A percentile compares a stretch with the other conserved stretches of the same genome.
These are phyloP conservation scores for Salix brachista DNA, from an alignment of 345 rosid species.

Conservation along the genomic window DNA sequence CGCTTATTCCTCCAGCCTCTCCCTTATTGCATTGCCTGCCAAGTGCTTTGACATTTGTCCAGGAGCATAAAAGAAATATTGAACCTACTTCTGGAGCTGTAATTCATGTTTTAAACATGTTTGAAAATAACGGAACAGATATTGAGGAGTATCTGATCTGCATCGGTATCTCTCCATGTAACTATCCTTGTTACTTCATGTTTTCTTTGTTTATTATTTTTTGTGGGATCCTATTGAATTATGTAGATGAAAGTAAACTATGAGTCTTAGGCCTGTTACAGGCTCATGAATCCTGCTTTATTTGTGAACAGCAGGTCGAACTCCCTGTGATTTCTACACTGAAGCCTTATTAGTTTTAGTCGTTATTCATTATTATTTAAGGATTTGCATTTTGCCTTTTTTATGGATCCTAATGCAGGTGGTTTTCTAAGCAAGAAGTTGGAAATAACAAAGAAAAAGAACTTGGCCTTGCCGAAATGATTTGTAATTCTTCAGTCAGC, in stretches of 20 bases:
- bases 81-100: neutral
- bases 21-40: neutral
- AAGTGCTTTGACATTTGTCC: neutral
- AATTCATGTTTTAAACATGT: neutral
- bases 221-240: neutral
- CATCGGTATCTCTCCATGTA: neutral
- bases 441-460: conserved; percentile 22
- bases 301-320: neutral
- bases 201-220: too few relatives aligned
- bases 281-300: neutral
- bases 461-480: conserved; percentile 33
- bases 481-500: neutral
- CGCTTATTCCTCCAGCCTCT: neutral
- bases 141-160: neutral
- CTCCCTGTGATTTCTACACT: neutral
- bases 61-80: neutral
- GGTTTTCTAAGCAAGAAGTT: conserved; percentile 39
- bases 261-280: neutral
- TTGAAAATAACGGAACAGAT: neutral
- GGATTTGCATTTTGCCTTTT: neutral
- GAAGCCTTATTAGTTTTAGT: neutral
- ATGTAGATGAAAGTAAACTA: neutral
- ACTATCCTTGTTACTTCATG: neutral
- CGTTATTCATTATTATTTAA: neutral
- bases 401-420: conserved; percentile 30